Evolutionary conservation across 805 yeast genomes (phyloP).

Genomic region (Brettanomyces sp.): DNA sequence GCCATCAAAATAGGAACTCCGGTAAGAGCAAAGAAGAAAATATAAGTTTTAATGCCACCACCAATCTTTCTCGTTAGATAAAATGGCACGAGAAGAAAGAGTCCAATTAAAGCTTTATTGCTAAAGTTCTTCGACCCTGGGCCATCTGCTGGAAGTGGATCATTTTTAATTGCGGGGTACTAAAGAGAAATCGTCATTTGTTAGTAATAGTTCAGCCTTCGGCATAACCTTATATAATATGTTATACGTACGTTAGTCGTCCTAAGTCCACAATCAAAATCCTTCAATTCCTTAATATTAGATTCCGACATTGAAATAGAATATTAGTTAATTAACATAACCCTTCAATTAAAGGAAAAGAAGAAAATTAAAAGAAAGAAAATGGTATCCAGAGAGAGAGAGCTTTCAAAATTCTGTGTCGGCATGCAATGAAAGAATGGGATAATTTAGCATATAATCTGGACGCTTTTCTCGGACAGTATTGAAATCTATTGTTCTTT

Average conservation of each 20-base stretch:
- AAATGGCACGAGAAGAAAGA: constrained; percentile 50
- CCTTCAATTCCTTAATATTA: constrained; percentile 6
- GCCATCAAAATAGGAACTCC: constrained; percentile 68
- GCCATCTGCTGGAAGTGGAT: constrained; percentile 87
- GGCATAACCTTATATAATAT: neutral
- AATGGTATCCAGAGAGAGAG: too few relatives aligned
- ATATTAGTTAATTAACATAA: neutral
- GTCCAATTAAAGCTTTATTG: constrained; percentile 42
- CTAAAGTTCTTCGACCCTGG: constrained; percentile 73
- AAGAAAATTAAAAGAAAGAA: too few relatives aligned
- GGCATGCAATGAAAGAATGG: too few relatives aligned
- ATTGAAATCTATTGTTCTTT: too few relatives aligned
- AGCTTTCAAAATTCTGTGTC: too few relatives aligned
- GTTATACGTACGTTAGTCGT: constrained; percentile 34
- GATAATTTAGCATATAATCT: too few relatives aligned
- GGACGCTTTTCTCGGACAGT: too few relatives aligned
- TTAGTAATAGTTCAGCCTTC: neutral
- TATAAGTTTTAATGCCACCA: constrained; percentile 58
- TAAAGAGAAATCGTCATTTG: constrained; percentile 1
- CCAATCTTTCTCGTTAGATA: constrained; percentile 58
- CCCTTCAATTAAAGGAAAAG: neutral
- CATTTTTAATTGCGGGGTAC: constrained; percentile 73
- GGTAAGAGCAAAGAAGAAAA: constrained; percentile 46
- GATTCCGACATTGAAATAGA: neutral
- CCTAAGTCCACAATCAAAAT: constrained; percentile 37